Conservation (phyloP, 768 basidiomycete species). For the Candolleomyces efflorescens region DNA sequence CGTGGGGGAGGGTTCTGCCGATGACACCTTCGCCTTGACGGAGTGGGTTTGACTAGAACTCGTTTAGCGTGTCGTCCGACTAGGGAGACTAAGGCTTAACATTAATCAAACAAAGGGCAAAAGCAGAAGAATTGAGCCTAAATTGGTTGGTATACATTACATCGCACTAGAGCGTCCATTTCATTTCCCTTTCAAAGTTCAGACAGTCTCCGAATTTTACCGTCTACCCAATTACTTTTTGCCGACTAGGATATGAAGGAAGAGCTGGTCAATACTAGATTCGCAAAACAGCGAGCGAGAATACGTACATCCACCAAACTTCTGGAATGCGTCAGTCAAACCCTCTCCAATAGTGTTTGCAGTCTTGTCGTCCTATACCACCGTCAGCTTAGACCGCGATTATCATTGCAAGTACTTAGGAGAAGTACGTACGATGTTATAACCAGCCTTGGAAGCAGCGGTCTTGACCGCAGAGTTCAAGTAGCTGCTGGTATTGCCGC, state of each 20-base stretch:
- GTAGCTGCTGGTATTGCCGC: conserved; percentile 11
- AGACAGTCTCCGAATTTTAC: not conserved
- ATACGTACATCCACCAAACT: conserved; percentile 30
- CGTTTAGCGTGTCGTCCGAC: too few species aligned
- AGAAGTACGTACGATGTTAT: conserved; percentile 5
- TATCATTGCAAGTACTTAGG: not conserved
- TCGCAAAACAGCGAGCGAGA: not conserved
- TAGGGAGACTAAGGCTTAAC: too few species aligned
- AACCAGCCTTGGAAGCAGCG: conserved; percentile 10
- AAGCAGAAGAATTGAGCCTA: not conserved
- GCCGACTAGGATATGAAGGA: not conserved
- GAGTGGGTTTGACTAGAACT: too few species aligned
- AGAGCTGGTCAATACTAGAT: not conserved
- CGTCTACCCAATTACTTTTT: not conserved
- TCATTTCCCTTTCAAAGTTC: not conserved
- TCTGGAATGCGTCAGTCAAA: conserved; percentile 30
- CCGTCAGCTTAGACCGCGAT: too few species aligned
- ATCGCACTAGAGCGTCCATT: too few species aligned
- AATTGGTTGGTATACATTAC: too few species aligned
- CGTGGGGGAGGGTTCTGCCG: too few species aligned
- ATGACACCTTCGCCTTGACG: too few species aligned
- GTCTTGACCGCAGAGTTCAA: conserved; percentile 5
- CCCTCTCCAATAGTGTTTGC: conserved; percentile 34
- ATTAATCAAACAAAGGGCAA: not conserved
- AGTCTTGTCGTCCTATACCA: conserved; percentile 32